Percentiles rank a stretch among this genome's conserved stretches.
These are phyloP conservation scores for Botryotinia convoluta DNA, from an alignment of 2,329 filamentous ascomycete genomes.

Conservation along the genomic window DNA sequence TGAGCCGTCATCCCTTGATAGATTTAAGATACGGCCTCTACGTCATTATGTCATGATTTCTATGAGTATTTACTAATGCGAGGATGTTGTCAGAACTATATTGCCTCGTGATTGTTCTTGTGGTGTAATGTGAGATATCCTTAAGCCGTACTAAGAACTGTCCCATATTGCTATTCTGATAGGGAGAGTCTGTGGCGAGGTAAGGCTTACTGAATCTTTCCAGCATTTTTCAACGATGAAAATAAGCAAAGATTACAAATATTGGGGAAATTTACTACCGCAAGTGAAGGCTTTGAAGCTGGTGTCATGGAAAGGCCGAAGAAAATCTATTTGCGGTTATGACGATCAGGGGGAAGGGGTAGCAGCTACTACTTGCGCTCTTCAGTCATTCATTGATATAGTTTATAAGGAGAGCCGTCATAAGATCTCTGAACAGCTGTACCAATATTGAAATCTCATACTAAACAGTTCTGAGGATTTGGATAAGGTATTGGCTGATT, in stretches of 20 bases:
- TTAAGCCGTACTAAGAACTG: neutral
- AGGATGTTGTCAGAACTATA: neutral
- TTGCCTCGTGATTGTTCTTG: neutral
- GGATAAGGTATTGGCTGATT: neutral
- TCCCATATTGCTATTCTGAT: neutral
- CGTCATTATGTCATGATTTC: neutral
- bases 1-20: neutral
- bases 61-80: neutral
- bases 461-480: neutral
- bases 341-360: neutral
- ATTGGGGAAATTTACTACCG: neutral
- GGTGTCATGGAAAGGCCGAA: neutral
- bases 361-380: neutral
- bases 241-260: neutral
- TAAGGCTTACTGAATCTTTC: neutral
- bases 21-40: neutral
- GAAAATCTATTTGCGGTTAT: neutral
- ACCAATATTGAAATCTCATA: fast-evolving
- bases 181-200: neutral
- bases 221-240: neutral
- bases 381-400: neutral
- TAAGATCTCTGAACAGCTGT: neutral
- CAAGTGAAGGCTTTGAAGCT: neutral
- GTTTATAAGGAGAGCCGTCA: neutral
- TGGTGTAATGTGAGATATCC: neutral